Base-by-base conservation (phyloP, 2,329 filamentous ascomycete genomes). In the Diaporthe ampelina region DNA sequence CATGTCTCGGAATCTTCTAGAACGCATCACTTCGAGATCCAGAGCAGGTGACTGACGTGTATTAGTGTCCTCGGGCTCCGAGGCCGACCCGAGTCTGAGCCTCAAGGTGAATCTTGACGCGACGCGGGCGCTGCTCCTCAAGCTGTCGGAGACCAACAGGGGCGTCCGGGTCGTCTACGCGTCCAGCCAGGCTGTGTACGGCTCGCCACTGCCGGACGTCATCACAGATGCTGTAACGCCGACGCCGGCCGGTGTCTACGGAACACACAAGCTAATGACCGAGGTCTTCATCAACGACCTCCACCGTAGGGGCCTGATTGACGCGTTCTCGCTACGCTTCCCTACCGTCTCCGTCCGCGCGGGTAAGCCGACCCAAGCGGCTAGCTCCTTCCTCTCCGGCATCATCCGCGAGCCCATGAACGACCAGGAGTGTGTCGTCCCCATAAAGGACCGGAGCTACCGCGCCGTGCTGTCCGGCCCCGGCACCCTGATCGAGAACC, bases 241-340 rank as follows among this genome's bases (percentile, higher is more conserved):
- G 0, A 89, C 87, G 29, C 90, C 90, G 0, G 86, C 90, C 75
- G 87, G 86, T 19, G 88, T 86, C 8, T 92, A 92, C 77, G 91
- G 91, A 4, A 87, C 88, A 0, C 87, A 91, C 79, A 92, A 92
- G 80, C 83, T 92, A 69, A 90, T 92, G 77, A 87, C 89, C 70
- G 91, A 93, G 80, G 86, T 86, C 1, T 81, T 91, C 6, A 80
- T 91, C 74, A 90, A 90, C 77, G 89, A 91, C 54, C 29, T 77
- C 35, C 83, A 82, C 8, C 84, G 91, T 1, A 77, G 89, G 10
- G 88, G 88, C 0, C 85, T 91, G 52, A 86, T 92, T 61, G 88
- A 90, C 68, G 91, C 89, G 0, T 85, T 90, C 21, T 73, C 74
- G 72, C 52, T 75, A 45, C 74, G 74, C 32, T 75, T 75, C 45